These are phyloP conservation scores for Clitopilus passeckerianus DNA, from an alignment of 768 basidiomycete genomes.

Conservation along the genomic window DNA sequence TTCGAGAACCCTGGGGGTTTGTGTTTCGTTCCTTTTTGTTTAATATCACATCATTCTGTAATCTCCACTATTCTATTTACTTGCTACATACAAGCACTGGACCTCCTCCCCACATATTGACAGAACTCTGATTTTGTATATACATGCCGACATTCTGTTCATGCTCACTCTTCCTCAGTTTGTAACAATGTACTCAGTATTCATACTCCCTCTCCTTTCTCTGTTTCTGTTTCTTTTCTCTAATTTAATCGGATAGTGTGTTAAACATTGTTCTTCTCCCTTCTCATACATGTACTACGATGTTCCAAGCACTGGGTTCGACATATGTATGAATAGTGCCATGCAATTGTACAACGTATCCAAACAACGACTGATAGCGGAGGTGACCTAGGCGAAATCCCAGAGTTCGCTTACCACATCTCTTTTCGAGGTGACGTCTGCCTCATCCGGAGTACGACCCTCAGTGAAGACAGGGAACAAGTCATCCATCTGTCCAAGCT, in stretches of 20 bases:
- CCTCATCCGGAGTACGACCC: not conserved
- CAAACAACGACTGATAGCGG: not conserved
- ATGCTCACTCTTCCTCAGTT: not conserved
- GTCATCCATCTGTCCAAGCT: conserved; percentile 26
- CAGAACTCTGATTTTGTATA: not conserved
- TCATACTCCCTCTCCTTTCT: not conserved
- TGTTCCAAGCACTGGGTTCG: not conserved
- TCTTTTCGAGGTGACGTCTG: conserved; percentile 7
- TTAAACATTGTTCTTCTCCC: not conserved
- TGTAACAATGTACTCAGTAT: not conserved
- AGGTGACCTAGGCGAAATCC: conserved; percentile 27
- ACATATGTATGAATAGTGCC: not conserved
- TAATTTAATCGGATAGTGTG: not conserved
- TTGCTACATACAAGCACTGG: not conserved
- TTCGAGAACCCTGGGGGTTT: not conserved
- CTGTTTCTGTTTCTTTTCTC: not conserved
- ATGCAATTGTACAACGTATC: not conserved
- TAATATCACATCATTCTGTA: not conserved
- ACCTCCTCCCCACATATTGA: not conserved
- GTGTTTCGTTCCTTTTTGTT: not conserved
- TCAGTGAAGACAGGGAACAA: conserved; percentile 17
- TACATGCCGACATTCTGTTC: not conserved
- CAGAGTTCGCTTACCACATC: conserved; percentile 45
- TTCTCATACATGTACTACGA: conserved; percentile 8
- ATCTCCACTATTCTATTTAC: not conserved